A percentile compares a stretch with the other conserved stretches of the same genome.
phyloP scores from a whole-genome alignment of 2,329 filamentous ascomycete species.

The Tolypocladium nubicola region DNA sequence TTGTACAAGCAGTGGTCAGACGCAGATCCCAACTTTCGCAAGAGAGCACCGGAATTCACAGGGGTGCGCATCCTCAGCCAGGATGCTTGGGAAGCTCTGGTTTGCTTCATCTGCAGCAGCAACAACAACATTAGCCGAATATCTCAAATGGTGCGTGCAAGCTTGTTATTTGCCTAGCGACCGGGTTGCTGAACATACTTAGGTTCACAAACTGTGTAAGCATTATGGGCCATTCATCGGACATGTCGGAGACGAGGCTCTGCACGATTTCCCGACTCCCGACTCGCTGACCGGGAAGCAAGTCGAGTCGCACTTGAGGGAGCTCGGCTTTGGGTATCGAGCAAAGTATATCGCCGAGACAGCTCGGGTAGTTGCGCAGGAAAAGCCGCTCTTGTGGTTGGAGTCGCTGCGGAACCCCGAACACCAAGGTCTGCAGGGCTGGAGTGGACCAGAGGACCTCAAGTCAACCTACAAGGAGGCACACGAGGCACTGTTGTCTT shows the following conservation, averaged over 20 bases:
- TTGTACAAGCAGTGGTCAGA: slow-evolving; percentile 84
- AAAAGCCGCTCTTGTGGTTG: slow-evolving; percentile 66
- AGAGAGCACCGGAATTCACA: slow-evolving; percentile 75
- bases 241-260: slow-evolving; percentile 56
- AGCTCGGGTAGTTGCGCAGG: slow-evolving; percentile 59
- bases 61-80: slow-evolving; percentile 89
- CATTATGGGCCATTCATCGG: slow-evolving; percentile 75
- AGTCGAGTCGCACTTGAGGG: slow-evolving; percentile 73
- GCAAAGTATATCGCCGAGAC: slow-evolving; percentile 89
- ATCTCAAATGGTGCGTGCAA: slow-evolving; percentile 67
- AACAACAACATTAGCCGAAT: slow-evolving; percentile 98
- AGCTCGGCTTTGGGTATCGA: slow-evolving; percentile 86
- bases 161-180: too few relatives aligned
- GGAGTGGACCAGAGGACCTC: slow-evolving; percentile 15
- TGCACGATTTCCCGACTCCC: slow-evolving; percentile 81
- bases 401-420: slow-evolving; percentile 68
- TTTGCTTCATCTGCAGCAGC: slow-evolving; percentile 96
- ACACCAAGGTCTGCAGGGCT: slow-evolving; percentile 40
- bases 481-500: slow-evolving; percentile 65
- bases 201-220: slow-evolving; percentile 77
- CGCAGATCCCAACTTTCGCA: slow-evolving; percentile 78
- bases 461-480: slow-evolving; percentile 62
- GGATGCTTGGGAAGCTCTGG: slow-evolving; percentile 88
- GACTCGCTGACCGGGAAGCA: slow-evolving; percentile 57
- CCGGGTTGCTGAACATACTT: background rate